Evolutionary conservation across 2,329 filamentous ascomycete genomes (phyloP).

Genomic region (Talaromyces sp.): DNA sequence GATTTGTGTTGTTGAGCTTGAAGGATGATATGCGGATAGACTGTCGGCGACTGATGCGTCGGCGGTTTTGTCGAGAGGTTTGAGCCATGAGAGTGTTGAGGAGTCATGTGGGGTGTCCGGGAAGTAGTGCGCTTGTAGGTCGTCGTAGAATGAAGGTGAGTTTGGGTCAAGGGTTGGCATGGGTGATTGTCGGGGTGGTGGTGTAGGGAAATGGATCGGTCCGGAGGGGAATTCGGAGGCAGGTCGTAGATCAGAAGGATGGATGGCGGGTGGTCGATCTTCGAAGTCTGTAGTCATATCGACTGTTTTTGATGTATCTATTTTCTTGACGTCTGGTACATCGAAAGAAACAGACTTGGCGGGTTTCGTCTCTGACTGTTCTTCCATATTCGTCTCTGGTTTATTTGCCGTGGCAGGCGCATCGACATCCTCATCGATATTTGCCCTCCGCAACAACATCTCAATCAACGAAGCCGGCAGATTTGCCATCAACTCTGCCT

Average conservation of each 20-base stretch:
- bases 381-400: not conserved
- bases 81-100: constrained; percentile 86
- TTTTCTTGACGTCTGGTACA: constrained; percentile 13
- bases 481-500: constrained; percentile 73
- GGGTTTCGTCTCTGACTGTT: not conserved
- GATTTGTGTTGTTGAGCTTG: constrained; percentile 65
- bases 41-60: constrained; percentile 44
- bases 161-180: constrained; percentile 76
- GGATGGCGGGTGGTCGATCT: constrained; percentile 36
- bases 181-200: constrained; percentile 46
- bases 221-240: constrained; percentile 40
- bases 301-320: not conserved
- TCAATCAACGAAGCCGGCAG: constrained; percentile 75
- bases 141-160: constrained; percentile 77
- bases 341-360: constrained; percentile 35
- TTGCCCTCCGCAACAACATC: constrained; percentile 71
- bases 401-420: not conserved
- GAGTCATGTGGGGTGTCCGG: constrained; percentile 82
- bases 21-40: constrained; percentile 80
- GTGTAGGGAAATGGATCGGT: constrained; percentile 46
- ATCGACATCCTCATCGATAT: constrained; percentile 60
- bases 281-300: constrained; percentile 27
- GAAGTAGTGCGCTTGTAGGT: constrained; percentile 91
- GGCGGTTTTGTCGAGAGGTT: constrained; percentile 65
- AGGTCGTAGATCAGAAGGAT: constrained; percentile 41